Conservation (phyloP, 495 filamentous ascomycete genomes). For the Amorphotheca resinae region DNA sequence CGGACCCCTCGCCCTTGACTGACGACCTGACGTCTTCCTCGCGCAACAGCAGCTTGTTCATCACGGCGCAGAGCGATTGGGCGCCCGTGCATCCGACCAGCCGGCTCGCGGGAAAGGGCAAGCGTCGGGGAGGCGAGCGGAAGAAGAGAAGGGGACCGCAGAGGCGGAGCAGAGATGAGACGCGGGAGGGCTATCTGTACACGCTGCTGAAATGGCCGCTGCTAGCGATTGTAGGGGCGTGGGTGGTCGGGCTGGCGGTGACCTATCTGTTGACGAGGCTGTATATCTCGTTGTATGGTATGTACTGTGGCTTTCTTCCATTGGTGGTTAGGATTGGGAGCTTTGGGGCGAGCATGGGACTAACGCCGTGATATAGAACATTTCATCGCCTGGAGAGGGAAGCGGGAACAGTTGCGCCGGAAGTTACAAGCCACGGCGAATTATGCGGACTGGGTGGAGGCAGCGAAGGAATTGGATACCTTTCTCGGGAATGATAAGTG, state of each 20-base stretch:
- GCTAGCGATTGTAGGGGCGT: conserved; percentile 61
- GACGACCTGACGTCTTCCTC: conserved; percentile 22
- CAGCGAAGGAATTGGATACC: conserved; percentile 65
- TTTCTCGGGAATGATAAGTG: conserved; percentile 75
- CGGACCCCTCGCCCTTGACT: conserved; percentile 31
- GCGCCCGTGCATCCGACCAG: conserved; percentile 46
- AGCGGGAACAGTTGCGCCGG: conserved; percentile 52
- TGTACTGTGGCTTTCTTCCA: not conserved
- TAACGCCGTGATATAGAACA: conserved; percentile 31
- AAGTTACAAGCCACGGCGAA: conserved; percentile 54
- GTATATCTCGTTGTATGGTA: conserved; percentile 74
- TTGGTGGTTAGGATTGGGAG: not conserved
- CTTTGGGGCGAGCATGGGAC: too few species aligned
- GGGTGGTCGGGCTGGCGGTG: conserved; percentile 57
- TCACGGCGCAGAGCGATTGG: conserved; percentile 77
- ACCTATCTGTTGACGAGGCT: conserved; percentile 69
- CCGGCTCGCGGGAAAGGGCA: conserved; percentile 1
- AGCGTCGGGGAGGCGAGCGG: conserved; percentile 14
- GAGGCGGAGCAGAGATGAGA: conserved; percentile 68
- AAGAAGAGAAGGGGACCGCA: conserved; percentile 19
- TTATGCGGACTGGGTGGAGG: conserved; percentile 72
- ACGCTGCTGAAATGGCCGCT: conserved; percentile 84
- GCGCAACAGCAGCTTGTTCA: conserved; percentile 29
- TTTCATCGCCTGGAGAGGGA: conserved; percentile 60
- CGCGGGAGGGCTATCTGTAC: conserved; percentile 85